Conservation (phyloP, 2,329 filamentous ascomycete species). For the Rhynchosporium agropyri region DNA sequence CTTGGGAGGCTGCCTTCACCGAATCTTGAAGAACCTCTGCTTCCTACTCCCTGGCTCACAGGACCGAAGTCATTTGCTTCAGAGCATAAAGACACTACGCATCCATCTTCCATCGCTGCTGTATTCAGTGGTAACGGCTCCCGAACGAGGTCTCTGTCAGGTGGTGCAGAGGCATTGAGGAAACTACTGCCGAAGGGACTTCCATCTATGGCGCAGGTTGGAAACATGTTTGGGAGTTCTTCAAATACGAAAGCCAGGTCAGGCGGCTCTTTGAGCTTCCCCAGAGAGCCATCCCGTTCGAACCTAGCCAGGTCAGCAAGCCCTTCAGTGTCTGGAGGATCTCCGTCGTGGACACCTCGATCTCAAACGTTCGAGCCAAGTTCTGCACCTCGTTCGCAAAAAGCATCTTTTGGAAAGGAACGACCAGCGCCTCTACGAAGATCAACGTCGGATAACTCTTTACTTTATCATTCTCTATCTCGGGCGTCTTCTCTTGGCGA, state of each 20-base stretch:
- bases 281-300: constrained; percentile 15
- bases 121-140: constrained; percentile 47
- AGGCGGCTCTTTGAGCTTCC: constrained; percentile 17
- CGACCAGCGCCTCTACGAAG: constrained; percentile 51
- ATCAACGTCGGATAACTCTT: constrained; percentile 75
- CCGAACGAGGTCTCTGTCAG: constrained; percentile 55
- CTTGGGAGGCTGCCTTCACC: constrained; percentile 38
- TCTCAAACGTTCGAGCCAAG: constrained; percentile 26
- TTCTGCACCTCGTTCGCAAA: constrained; percentile 23
- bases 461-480: constrained; percentile 76
- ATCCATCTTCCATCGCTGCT: constrained; percentile 47
- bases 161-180: constrained; percentile 59
- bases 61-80: constrained; percentile 47
- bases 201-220: constrained; percentile 48
- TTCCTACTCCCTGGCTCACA: constrained; percentile 47
- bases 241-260: constrained; percentile 28
- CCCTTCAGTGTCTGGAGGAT: constrained; percentile 21
- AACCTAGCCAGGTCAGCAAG: constrained; percentile 10
- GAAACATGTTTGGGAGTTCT: constrained; percentile 39
- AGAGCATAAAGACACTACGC: constrained; percentile 35
- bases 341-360: constrained; percentile 15
- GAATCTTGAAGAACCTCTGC: constrained; percentile 30
- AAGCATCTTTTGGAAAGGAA: constrained; percentile 10
- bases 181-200: constrained; percentile 57
- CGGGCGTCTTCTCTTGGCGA: constrained; percentile 83